Conservation (phyloP, 2,329 filamentous ascomycete genomes). For the Magnaporthiopsis rhizophila region DNA sequence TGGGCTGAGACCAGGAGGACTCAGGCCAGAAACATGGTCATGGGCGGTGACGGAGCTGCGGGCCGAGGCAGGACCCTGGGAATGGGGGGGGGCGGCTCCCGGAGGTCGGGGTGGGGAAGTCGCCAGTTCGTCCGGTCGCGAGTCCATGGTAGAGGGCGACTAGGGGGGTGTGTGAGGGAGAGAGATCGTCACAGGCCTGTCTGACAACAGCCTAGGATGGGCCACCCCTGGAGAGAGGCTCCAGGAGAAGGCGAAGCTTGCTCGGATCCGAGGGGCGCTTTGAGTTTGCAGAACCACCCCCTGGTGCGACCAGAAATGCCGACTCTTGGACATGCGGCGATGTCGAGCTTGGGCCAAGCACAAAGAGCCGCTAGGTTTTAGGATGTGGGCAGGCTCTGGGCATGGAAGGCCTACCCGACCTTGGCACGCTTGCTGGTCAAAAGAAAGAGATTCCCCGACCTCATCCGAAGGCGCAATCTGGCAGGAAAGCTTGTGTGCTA, state of each 20-base stretch:
- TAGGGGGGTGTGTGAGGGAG: background rate
- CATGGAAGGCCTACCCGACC: too few species aligned
- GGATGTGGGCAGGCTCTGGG: background rate
- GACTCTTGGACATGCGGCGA: background rate
- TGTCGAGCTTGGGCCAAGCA: background rate
- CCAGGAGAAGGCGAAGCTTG: background rate
- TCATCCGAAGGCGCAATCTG: background rate
- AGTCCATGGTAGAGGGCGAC: background rate
- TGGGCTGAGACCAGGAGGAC: conserved; percentile 2
- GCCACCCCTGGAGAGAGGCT: background rate
- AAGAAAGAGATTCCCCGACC: background rate
- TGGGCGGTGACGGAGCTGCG: conserved; percentile 2
- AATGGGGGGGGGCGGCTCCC: background rate
- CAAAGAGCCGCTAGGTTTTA: background rate
- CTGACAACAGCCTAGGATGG: background rate
- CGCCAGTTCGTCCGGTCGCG: background rate
- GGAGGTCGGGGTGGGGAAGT: conserved; percentile 6
- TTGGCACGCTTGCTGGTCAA: background rate
- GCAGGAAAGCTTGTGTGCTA: background rate
- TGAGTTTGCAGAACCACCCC: background rate
- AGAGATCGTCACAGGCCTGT: background rate
- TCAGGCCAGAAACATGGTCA: background rate
- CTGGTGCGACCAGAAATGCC: background rate
- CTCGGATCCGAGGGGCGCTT: background rate
- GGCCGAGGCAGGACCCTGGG: background rate